Base-by-base conservation (phyloP, 768 basidiomycete species). In the Mycena galopus region DNA sequence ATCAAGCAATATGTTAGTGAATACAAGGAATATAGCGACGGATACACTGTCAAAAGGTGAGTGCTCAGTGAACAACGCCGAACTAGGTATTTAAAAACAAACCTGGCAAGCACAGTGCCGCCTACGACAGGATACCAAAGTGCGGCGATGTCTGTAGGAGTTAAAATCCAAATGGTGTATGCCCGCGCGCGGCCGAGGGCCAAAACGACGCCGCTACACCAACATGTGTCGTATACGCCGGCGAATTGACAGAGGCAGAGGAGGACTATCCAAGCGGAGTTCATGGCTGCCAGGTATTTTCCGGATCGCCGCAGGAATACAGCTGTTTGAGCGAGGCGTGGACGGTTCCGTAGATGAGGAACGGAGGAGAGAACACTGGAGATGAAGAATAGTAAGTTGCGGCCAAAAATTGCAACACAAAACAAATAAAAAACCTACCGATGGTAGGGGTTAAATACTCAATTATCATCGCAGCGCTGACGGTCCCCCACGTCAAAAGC, bases 351-450 rank as follows among this genome's bases (percentile, higher is more conserved):
- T 29, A 33, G 9, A 21, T 6, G 60, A 4, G 60, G 30, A n/a
- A 35, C 32, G 8, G 65, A 75, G 47, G 73, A 66, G 11, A 80
- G 62, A 37, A 75, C 30, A 30, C 75, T 75, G 3, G 82, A 83
- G 14, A 82, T 71, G 11, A 80, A 76, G 5, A 82, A 4, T 19
- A 79, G n/a, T n/a, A n/a, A n/a, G n/a, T n/a, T n/a, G n/a, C n/a
- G n/a, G n/a, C n/a, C n/a, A n/a, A n/a, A n/a, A n/a, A n/a, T n/a
- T n/a, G n/a, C n/a, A n/a, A n/a, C n/a, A n/a, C n/a, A n/a, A n/a
- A 37, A 3, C 11, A 19, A 30, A 16, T 11, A 21, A 12, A 30
- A 29, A 5, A 33, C 71, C 25, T 11, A 75, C 74, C 76, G 16
- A 51, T 62, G 0, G 72, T 73, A 4, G 76, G 76, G 2, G 75